Evolutionary conservation across 2,329 filamentous ascomycete genomes (phyloP).

Genomic region (Aspergillus pseudoviridinutans): DNA sequence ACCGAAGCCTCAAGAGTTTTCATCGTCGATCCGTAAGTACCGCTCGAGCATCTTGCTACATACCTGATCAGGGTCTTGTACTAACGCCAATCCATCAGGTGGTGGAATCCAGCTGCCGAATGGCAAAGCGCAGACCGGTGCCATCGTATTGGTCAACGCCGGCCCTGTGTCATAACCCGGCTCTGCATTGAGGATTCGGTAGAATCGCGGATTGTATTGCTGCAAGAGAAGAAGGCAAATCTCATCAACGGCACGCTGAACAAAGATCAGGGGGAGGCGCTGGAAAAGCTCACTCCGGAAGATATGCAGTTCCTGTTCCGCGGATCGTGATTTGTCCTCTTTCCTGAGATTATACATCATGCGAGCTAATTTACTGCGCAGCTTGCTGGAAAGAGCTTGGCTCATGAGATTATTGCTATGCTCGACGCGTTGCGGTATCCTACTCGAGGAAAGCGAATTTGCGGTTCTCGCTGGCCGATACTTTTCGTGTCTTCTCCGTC

Average conservation of each 20-base stretch:
- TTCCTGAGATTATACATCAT: neutral
- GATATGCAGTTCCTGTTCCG: conserved; percentile 97
- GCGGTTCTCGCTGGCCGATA: too few relatives aligned
- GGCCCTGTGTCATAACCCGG: conserved; percentile 89
- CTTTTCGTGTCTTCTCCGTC: neutral
- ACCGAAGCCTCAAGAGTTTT: conserved; percentile 94
- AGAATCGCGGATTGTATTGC: conserved; percentile 87
- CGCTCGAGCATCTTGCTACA: neutral
- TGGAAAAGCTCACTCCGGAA: conserved; percentile 84
- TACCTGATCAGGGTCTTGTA: neutral
- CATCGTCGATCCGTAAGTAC: conserved; percentile 85
- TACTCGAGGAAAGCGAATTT: neutral
- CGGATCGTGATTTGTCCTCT: conserved; percentile 49
- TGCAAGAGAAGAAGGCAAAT: conserved; percentile 98
- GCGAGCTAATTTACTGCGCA: neutral
- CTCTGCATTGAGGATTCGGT: conserved; percentile 97
- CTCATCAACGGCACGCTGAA: conserved; percentile 99
- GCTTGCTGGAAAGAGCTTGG: neutral
- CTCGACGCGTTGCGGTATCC: neutral
- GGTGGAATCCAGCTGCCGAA: conserved; percentile 99
- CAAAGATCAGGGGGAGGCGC: conserved; percentile 73
- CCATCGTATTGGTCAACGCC: conserved; percentile 91
- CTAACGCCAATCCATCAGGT: conserved; percentile 51
- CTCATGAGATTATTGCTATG: neutral
- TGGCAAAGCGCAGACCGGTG: conserved; percentile 96